Percentiles rank a stretch among this genome's conserved stretches.
Evolutionary conservation across 768 basidiomycete genomes (phyloP).

Genomic region (Collybia nuda): DNA sequence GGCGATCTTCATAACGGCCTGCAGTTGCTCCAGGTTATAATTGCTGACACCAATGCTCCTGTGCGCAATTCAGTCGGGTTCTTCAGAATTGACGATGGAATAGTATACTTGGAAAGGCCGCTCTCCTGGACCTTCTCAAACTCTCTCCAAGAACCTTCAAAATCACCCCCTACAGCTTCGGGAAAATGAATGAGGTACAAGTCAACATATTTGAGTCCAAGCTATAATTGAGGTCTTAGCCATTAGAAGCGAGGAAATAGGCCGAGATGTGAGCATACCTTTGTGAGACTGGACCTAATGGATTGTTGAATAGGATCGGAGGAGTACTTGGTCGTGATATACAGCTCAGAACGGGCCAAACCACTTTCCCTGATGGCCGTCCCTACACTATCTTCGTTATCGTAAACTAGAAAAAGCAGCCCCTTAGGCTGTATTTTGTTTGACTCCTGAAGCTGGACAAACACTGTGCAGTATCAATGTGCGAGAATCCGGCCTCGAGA

Average conservation of each 20-base stretch:
- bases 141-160: slow-evolving; percentile 48
- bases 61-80: background rate
- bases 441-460: slow-evolving; percentile 6
- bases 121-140: slow-evolving; percentile 54
- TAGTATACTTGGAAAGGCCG: slow-evolving; percentile 38
- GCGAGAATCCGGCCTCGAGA: slow-evolving; percentile 57
- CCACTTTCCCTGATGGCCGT: slow-evolving; percentile 47
- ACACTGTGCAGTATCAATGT: slow-evolving; percentile 66
- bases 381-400: slow-evolving; percentile 36
- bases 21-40: slow-evolving; percentile 51
- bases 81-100: background rate
- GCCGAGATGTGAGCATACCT: slow-evolving; percentile 32
- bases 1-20: slow-evolving; percentile 49
- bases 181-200: slow-evolving; percentile 71
- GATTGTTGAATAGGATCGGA: slow-evolving; percentile 37
- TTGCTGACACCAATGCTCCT: slow-evolving; percentile 60
- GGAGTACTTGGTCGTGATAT: slow-evolving; percentile 56
- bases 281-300: slow-evolving; percentile 45
- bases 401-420: slow-evolving; percentile 30
- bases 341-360: slow-evolving; percentile 42
- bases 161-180: slow-evolving; percentile 21
- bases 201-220: slow-evolving; percentile 61
- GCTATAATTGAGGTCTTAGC: slow-evolving; percentile 32
- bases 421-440: too few relatives aligned
- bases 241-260: background rate